These are phyloP conservation scores for Capsicum chinense DNA, from an alignment of 257 asterid species.

Conservation along the genomic window DNA sequence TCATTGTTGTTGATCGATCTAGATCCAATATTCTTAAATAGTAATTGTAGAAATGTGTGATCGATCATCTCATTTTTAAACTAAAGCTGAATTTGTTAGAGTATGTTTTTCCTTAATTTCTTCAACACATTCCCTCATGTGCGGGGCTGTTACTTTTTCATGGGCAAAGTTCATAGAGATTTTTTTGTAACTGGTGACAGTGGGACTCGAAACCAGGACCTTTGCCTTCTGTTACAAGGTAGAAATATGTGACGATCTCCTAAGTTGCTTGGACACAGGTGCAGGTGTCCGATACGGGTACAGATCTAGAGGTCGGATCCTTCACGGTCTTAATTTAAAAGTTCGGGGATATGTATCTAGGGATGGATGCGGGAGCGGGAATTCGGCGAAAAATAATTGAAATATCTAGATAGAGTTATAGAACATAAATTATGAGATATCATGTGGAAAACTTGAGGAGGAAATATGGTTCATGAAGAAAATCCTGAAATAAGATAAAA, in stretches of 20 bases:
- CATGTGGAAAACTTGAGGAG: no score
- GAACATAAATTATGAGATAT: no score
- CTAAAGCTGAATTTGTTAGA: conserved; percentile 6
- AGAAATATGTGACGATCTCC: not conserved
- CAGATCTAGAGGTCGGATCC: no score
- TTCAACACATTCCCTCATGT: not conserved
- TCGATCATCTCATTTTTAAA: not conserved
- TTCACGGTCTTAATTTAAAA: no score
- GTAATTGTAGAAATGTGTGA: not conserved
- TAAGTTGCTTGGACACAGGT: no score
- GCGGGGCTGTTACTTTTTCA: not conserved
- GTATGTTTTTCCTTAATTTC: not conserved
- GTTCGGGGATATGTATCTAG: no score
- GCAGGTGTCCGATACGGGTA: no score
- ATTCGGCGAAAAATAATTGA: no score
- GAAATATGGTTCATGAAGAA: no score
- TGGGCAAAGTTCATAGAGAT: not conserved
- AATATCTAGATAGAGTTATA: no score
- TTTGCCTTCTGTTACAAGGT: not conserved
- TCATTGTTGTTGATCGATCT: not conserved
- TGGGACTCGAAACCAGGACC: not conserved
- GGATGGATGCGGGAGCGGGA: no score
- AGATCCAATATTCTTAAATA: conserved; percentile 4
- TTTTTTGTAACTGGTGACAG: conserved; percentile 1
- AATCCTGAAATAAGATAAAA: no score